Percentiles rank a stretch among this genome's conserved stretches.
Conservation (phyloP, 768 basidiomycete genomes). For the Mycena pura region DNA sequence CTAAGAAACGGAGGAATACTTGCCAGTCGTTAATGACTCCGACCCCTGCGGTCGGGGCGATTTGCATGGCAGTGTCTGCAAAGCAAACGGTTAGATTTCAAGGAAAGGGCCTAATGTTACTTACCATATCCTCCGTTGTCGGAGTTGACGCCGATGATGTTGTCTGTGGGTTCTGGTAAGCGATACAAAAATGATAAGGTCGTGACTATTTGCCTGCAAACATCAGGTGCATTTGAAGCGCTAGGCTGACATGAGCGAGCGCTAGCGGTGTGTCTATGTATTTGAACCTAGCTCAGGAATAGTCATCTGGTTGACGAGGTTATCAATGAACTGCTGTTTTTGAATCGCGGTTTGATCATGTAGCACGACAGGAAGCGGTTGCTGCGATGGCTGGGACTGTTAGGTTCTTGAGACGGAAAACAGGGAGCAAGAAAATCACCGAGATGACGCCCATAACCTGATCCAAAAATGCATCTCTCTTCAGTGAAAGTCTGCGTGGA, state of each 20-base stretch:
- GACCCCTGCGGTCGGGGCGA: constrained; percentile 15
- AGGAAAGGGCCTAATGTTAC: not conserved
- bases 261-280: not conserved
- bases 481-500: not conserved
- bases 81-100: not conserved
- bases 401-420: not conserved
- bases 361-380: not conserved
- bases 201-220: constrained; percentile 12
- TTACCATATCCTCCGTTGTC: constrained; percentile 25
- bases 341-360: not conserved
- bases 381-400: constrained; percentile 8
- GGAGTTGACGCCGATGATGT: constrained; percentile 22
- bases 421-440: not conserved
- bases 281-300: constrained; percentile 23
- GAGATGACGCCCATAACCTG: constrained; percentile 10
- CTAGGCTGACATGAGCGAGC: not conserved
- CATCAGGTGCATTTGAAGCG: constrained; percentile 26
- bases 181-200: not conserved
- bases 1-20: not conserved
- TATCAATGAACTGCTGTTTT: constrained; percentile 24
- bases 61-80: constrained; percentile 17
- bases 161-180: constrained; percentile 4
- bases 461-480: constrained; percentile 22
- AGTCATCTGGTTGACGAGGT: constrained; percentile 24
- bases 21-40: constrained; percentile 24